These are phyloP conservation scores for Metarhizium sp. DNA, from an alignment of 2,329 filamentous ascomycete species.

Conservation along the genomic window DNA sequence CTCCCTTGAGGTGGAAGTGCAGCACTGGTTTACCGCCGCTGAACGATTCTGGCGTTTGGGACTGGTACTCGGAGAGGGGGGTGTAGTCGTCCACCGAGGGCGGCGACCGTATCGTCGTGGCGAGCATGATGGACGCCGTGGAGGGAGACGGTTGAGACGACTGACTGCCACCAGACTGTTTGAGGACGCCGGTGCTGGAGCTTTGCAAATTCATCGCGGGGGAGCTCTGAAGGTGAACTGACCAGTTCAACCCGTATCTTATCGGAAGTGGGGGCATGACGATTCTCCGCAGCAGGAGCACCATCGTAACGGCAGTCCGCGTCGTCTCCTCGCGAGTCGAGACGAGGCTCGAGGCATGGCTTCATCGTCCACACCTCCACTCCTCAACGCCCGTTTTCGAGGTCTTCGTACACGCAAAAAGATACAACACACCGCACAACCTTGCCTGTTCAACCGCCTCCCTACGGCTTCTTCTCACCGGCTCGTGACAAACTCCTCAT, in stretches of 20 bases:
- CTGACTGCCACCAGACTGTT: neutral
- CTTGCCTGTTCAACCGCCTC: neutral
- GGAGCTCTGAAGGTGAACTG: neutral
- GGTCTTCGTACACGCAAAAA: no score
- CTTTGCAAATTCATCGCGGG: neutral
- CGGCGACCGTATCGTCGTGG: constrained; percentile 46
- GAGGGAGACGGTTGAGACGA: neutral
- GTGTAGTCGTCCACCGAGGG: constrained; percentile 53
- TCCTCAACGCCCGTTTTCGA: no score
- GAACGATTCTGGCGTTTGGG: constrained; percentile 64
- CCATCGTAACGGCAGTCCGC: no score
- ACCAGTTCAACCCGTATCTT: neutral
- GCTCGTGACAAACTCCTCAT: neutral
- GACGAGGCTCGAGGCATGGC: no score
- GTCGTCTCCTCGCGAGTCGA: no score
- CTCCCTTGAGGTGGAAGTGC: constrained; percentile 48
- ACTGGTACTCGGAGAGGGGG: constrained; percentile 58
- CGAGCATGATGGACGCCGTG: constrained; percentile 22
- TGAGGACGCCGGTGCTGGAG: neutral
- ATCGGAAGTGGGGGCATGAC: neutral
- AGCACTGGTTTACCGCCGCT: constrained; percentile 62
- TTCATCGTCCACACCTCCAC: no score
- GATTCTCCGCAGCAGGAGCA: neutral
- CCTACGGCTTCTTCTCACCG: neutral
- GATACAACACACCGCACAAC: neutral